phyloP scores from a whole-genome alignment of 31 red algal species.

The Asparagopsis taxiformis region DNA sequence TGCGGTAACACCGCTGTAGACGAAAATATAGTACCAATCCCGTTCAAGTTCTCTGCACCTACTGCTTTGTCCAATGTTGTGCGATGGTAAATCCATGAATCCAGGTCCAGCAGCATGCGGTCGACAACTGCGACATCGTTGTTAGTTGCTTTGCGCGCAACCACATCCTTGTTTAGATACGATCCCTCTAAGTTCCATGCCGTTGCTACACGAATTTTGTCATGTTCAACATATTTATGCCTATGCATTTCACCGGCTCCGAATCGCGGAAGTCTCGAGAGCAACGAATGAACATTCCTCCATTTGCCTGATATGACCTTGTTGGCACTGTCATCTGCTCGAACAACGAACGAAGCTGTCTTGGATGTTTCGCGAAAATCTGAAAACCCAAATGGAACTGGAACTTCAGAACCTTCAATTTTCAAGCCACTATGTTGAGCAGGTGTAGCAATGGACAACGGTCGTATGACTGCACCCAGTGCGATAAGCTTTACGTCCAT shows the following conservation, averaged over 20 bases:
- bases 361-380: neutral
- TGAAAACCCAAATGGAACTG: neutral
- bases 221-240: constrained; percentile 5
- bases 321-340: neutral
- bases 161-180: constrained; percentile 6
- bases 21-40: neutral
- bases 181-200: constrained; percentile 3
- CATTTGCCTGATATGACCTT: neutral
- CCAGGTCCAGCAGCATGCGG: constrained; percentile 1
- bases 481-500: constrained; percentile 28
- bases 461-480: constrained; percentile 15
- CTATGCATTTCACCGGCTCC: constrained; percentile 12
- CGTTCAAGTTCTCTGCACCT: neutral
- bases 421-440: constrained; percentile 3
- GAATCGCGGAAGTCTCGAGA: constrained; percentile 8
- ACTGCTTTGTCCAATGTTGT: neutral
- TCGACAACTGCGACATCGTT: constrained; percentile 10
- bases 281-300: neutral
- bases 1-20: neutral
- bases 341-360: neutral
- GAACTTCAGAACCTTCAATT: neutral
- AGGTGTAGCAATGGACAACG: constrained; percentile 1
- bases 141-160: constrained; percentile 9
- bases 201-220: constrained; percentile 4
- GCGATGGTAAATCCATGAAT: neutral